phyloP scores from a whole-genome alignment of 1,284 basidiomycete species.

The Sporisorium sorghi region DNA sequence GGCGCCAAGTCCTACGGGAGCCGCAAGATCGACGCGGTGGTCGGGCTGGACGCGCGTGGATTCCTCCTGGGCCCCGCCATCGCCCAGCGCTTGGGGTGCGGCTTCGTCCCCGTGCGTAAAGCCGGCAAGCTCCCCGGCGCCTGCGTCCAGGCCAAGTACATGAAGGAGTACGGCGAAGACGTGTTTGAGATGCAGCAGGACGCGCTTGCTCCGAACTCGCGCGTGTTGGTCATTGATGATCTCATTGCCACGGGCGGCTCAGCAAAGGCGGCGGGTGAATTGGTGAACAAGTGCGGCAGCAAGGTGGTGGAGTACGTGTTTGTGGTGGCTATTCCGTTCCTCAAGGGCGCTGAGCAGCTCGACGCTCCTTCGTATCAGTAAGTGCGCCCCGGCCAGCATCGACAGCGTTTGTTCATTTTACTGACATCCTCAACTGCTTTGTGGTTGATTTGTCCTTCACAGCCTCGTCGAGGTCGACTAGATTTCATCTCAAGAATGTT shows the following conservation, averaged over 20 bases:
- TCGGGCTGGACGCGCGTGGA: constrained; percentile 94
- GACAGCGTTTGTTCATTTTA: not conserved
- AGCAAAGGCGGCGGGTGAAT: constrained; percentile 90
- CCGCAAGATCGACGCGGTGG: constrained; percentile 85
- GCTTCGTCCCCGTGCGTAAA: constrained; percentile 97
- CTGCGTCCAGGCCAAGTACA: constrained; percentile 81
- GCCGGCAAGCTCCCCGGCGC: constrained; percentile 91
- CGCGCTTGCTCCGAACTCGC: constrained; percentile 82
- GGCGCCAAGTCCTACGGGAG: constrained; percentile 42
- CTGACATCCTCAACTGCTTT: not conserved
- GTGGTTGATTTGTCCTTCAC: not conserved
- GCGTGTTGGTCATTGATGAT: constrained; percentile 91
- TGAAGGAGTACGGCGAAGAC: constrained; percentile 98
- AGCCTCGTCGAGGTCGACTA: constrained; percentile 57
- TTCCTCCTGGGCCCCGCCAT: constrained; percentile 95
- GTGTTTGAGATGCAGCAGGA: constrained; percentile 93
- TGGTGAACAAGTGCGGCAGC: constrained; percentile 84
- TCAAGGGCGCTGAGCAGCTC: constrained; percentile 82
- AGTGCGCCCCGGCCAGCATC: constrained; percentile 16
- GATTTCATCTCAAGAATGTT: no score
- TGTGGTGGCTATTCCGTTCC: constrained; percentile 86
- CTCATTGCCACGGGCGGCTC: constrained; percentile 97
- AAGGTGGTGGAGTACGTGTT: constrained; percentile 93
- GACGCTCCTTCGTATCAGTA: constrained; percentile 79
- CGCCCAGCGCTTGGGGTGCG: constrained; percentile 88